A percentile compares a stretch with the other conserved stretches of the same genome.
Conservation (phyloP, 164 flowering plant genomes). For the Kingdonia uniflora region DNA sequence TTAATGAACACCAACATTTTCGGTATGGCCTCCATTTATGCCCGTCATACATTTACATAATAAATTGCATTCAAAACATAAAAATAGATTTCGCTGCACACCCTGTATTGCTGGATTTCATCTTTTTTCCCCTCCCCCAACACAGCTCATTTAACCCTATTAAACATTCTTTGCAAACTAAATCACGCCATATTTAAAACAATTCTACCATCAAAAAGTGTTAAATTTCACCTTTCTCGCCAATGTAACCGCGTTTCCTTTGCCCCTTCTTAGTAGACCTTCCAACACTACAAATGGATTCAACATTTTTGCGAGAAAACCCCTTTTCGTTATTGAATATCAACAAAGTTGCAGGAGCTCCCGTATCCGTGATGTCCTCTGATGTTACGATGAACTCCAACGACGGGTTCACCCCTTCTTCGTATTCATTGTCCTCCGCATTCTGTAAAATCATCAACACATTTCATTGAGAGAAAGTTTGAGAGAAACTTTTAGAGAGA, state of each 20-base stretch:
- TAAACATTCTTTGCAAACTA: no score
- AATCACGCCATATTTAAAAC: no score
- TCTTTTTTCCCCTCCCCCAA: no score
- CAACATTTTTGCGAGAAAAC: slow-evolving; percentile 42
- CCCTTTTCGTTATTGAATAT: slow-evolving; percentile 62
- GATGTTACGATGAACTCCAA: slow-evolving; percentile 55
- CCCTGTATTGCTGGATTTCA: no score
- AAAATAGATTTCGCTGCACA: no score
- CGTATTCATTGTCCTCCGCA: slow-evolving; percentile 66
- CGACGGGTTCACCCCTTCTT: slow-evolving; percentile 40
- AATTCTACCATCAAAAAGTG: background rate
- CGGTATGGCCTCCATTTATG: no score
- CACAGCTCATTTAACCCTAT: no score
- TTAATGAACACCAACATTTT: no score
- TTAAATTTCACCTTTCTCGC: slow-evolving; percentile 50
- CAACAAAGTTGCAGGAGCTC: slow-evolving; percentile 51
- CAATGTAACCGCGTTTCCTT: slow-evolving; percentile 47
- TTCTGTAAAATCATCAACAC: slow-evolving; percentile 37
- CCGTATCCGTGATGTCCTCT: slow-evolving; percentile 48
- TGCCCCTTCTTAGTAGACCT: slow-evolving; percentile 57
- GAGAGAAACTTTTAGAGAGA: background rate
- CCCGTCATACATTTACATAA: no score
- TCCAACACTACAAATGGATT: slow-evolving; percentile 60
- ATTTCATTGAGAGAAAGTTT: no score
- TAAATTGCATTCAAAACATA: no score